Base-by-base conservation (phyloP, 1,284 basidiomycete genomes). In the Inonotus hispidus region DNA sequence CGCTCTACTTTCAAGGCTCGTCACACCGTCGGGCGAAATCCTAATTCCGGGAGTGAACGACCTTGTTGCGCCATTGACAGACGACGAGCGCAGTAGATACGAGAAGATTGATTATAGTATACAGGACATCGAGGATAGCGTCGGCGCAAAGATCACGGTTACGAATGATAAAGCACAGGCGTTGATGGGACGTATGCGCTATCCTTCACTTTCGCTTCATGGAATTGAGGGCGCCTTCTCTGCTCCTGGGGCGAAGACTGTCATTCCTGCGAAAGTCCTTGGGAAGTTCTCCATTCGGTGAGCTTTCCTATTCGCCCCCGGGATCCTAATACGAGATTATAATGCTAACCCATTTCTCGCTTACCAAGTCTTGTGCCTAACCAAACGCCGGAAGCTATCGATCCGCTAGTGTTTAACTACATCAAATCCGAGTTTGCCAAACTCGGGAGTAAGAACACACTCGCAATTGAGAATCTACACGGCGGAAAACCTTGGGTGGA, bases 211-310 rank as follows among this genome's bases (percentile, higher is more conserved):
- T 63, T 96, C 93, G 2, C 77, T 99, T 16, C 96, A 99, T 74
- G 97, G 96, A 27, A 96, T 99, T 69, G 94, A 98, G 74, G 96
- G 97, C 60, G 97, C 95, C 3, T 98, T 98, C 80, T 92, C 87
- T 63, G 91, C 89, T 4, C 81, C 83, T 0, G 93, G 93, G 6
- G 87, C 84, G 50, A 97, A 97, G 84, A 99, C 96, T 0, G 97
- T 99, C 71, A 99, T 99, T 74, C 96, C 79, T 0, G 92, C 92
- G 39, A 87, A 88, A 63, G 93, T 98, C 29, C 79, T 86, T 10
- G 96, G 95, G 57, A 98, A 96, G 75, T 98, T 96, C 79, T 94
- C 91, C 68, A 90, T 98, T 71, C 90, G 95, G 79, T 88, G 71
- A 37, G 80, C 6, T 52, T 53, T 39, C 49, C 13, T n/a, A 80